Conservation (phyloP, 176 grass and related monocot genomes). For the Urochloa ruziziensis region DNA sequence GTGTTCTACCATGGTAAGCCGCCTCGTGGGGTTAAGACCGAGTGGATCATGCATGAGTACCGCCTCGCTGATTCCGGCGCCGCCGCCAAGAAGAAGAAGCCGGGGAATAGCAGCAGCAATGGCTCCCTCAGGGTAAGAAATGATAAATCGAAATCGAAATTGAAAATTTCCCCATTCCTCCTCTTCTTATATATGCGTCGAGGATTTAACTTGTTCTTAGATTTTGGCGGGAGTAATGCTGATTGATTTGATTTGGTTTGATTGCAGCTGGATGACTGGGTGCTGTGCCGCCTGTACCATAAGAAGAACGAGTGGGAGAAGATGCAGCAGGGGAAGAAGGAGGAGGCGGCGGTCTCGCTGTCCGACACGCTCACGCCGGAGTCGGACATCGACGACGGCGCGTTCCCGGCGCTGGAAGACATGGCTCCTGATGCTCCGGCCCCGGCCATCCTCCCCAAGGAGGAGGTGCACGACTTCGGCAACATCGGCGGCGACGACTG, state of each 20-base stretch:
- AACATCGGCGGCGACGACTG: conserved; percentile 41
- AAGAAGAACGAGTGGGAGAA: conserved; percentile 89
- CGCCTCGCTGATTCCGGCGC: conserved; percentile 32
- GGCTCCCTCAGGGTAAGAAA: conserved; percentile 47
- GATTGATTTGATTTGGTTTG: neutral
- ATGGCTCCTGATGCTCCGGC: neutral
- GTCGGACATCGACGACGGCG: conserved; percentile 71
- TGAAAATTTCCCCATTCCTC: too few relatives aligned
- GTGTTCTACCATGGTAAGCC: conserved; percentile 84
- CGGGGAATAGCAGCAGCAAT: too few relatives aligned
- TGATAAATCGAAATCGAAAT: too few relatives aligned
- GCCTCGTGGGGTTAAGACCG: conserved; percentile 48
- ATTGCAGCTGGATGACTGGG: conserved; percentile 81
- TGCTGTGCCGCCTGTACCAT: conserved; percentile 73
- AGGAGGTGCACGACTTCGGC: conserved; percentile 19
- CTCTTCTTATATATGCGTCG: neutral
- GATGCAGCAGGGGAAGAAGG: conserved; percentile 31
- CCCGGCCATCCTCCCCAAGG: conserved; percentile 13
- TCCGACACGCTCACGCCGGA: conserved; percentile 62
- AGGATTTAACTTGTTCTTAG: neutral
- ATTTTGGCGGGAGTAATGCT: neutral
- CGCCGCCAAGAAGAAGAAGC: too few relatives aligned
- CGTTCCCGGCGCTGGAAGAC: conserved; percentile 13
- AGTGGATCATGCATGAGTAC: conserved; percentile 90
- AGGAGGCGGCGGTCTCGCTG: neutral